Conservation (phyloP, 1,139 yeast genomes). For the Lodderomyces oxycetoniae region DNA sequence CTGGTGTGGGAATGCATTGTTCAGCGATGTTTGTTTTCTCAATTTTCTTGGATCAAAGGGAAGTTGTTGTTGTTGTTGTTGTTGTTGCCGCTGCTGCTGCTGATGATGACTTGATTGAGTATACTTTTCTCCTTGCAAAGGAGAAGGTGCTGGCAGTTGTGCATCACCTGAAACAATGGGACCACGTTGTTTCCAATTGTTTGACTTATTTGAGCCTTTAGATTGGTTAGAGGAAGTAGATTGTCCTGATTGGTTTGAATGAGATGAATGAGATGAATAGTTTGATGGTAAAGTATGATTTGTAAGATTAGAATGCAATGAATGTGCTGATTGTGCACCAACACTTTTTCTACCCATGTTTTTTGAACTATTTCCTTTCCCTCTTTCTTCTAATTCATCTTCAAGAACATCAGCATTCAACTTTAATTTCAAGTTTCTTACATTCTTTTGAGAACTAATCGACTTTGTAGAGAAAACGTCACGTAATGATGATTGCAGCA, state of each 20-base stretch:
- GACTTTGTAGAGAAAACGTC: too few relatives aligned
- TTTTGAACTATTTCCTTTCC: too few relatives aligned
- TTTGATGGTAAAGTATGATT: not conserved
- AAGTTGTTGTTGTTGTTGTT: slow-evolving; percentile 3
- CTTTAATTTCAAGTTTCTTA: slow-evolving; percentile 29
- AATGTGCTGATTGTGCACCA: slow-evolving; percentile 6
- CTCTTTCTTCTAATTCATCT: slow-evolving; percentile 1
- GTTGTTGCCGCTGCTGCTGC: slow-evolving; percentile 2
- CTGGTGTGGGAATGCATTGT: too few relatives aligned
- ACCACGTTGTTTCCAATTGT: too few relatives aligned
- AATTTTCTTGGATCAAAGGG: slow-evolving; percentile 13
- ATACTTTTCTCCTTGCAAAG: too few relatives aligned
- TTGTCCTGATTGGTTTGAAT: slow-evolving; percentile 3
- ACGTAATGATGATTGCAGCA: too few relatives aligned
- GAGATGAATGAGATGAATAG: slow-evolving; percentile 1
- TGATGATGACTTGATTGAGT: too few relatives aligned
- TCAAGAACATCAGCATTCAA: slow-evolving; percentile 14
- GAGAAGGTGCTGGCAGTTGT: too few relatives aligned
- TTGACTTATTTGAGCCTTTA: slow-evolving; percentile 1
- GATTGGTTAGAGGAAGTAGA: slow-evolving; percentile 1
- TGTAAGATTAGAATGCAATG: slow-evolving; percentile 3
- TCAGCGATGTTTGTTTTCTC: slow-evolving; percentile 7
- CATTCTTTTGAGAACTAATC: slow-evolving; percentile 20
- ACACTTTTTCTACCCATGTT: too few relatives aligned
- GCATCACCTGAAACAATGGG: too few relatives aligned